Percentiles rank a stretch among this genome's conserved stretches.
These are phyloP conservation scores for Annulohypoxylon bovei DNA, from an alignment of 495 filamentous ascomycete genomes.

Conservation along the genomic window DNA sequence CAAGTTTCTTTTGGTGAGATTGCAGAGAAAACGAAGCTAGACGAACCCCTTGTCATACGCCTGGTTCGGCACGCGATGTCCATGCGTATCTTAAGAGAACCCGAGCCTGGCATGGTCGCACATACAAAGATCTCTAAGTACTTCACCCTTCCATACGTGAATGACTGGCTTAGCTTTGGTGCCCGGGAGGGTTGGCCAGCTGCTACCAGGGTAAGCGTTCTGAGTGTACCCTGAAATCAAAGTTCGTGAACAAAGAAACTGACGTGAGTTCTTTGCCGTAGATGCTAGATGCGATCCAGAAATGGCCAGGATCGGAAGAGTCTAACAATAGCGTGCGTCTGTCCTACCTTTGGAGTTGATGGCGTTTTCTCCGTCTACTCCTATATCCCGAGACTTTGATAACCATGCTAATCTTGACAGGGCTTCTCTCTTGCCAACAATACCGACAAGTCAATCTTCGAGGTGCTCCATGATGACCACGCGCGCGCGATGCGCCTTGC, in stretches of 20 bases:
- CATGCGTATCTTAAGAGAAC: background rate
- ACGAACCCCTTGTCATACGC: background rate
- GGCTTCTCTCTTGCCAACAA: conserved; percentile 46
- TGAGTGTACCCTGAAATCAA: background rate
- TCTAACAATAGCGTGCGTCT: background rate
- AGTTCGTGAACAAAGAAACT: background rate
- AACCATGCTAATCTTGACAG: conserved; percentile 24
- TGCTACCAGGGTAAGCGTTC: background rate
- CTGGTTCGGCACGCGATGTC: background rate
- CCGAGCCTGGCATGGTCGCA: background rate
- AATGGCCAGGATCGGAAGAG: background rate
- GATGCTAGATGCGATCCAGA: conserved; percentile 1
- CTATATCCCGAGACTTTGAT: background rate
- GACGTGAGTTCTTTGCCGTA: background rate
- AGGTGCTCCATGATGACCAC: conserved; percentile 26
- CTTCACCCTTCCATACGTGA: background rate
- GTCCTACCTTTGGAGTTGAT: no score
- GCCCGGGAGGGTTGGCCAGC: background rate
- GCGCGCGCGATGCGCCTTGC: conserved; percentile 25
- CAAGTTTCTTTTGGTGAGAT: background rate
- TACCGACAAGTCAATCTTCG: conserved; percentile 45
- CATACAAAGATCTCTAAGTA: background rate
- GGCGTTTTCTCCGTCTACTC: no score
- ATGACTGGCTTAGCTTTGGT: background rate
- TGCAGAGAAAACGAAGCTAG: background rate